Base-by-base conservation (phyloP, 2,329 filamentous ascomycete genomes). In the Colletotrichum ledebouriae region DNA sequence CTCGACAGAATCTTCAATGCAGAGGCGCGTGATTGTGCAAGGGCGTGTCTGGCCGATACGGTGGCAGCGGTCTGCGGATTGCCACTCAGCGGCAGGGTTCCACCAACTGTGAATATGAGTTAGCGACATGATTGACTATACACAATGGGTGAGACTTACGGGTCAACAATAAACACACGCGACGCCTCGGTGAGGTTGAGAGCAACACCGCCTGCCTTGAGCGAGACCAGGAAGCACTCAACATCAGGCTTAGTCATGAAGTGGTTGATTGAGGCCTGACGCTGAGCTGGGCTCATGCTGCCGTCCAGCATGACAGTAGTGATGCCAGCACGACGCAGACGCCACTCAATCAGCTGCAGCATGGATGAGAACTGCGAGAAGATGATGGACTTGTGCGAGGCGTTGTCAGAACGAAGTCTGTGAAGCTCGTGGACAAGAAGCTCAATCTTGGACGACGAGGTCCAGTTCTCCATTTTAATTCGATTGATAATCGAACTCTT, bases 71-170 rank as follows among this genome's bases (percentile, higher is more conserved):
- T 99, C 96, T 3, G 96, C 96, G 70, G 92, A 96, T 81, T 99
- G 96, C 96, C 96, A 99, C 81, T 99, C 96, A 0, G 95, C 95
- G n/a, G 94, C 94, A n/a, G 96, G 96, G 73, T 98, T 98, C 96
- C 96, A 99, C 96, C 96, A 98, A 73, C 92, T 94, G 34, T 29
- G 72, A 41, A 70, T 20, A 67, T 29, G 4, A 17, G 59, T 82
- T 69, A 78, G 72, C 33, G 59, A 3, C 29, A 15, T 20, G 3
- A 0, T 49, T 20, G 3, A 1, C 20, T 5, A 59, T 47, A 68
- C 37, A 22, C 7, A 15, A 42, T n/a, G 6, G 29, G 47, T 37
- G 22, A 20, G 49, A 91, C 92, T 87, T 88, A 94, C 85, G 96
- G 96, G 75, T 99, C 96, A 67, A 98, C 90, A 70, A 98, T 98